These are phyloP conservation scores for Fusarium dimerum DNA, from an alignment of 2,329 filamentous ascomycete genomes.

Conservation along the genomic window DNA sequence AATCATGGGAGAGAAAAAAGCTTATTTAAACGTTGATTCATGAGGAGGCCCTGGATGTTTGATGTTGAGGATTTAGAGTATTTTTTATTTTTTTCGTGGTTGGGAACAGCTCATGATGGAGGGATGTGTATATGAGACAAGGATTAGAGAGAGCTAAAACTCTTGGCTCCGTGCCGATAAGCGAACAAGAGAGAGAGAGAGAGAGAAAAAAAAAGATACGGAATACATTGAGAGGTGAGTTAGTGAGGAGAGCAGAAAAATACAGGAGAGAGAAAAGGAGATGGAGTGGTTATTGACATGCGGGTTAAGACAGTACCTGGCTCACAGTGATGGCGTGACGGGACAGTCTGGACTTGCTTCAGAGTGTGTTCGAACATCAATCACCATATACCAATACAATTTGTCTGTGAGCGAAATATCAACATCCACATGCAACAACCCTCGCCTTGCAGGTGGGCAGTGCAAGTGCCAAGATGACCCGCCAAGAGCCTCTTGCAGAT, in stretches of 20 bases:
- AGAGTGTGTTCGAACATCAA: too few species aligned
- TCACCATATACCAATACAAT: background rate
- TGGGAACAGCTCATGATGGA: too few species aligned
- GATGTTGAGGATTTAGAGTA: too few species aligned
- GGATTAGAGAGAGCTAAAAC: constrained; percentile 7
- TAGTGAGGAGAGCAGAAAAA: background rate
- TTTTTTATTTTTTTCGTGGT: too few species aligned
- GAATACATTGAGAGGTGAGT: background rate
- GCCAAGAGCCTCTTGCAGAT: background rate
- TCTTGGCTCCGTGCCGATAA: constrained; percentile 30
- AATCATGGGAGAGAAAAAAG: too few species aligned
- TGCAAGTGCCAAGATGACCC: background rate
- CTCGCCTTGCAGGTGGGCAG: background rate
- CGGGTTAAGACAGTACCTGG: too few species aligned
- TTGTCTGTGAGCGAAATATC: background rate
- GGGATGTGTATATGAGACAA: too few species aligned
- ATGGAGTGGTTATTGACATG: background rate
- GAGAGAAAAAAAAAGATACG: background rate
- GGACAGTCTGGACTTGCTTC: too few species aligned
- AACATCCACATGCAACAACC: background rate
- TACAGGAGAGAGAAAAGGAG: background rate
- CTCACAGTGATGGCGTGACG: background rate
- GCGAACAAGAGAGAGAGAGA: constrained; percentile 14
- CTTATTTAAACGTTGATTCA: too few species aligned
- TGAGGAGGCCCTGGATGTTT: too few species aligned